phyloP scores from a whole-genome alignment of 441 rosid species.

The Mallotus repandus region DNA sequence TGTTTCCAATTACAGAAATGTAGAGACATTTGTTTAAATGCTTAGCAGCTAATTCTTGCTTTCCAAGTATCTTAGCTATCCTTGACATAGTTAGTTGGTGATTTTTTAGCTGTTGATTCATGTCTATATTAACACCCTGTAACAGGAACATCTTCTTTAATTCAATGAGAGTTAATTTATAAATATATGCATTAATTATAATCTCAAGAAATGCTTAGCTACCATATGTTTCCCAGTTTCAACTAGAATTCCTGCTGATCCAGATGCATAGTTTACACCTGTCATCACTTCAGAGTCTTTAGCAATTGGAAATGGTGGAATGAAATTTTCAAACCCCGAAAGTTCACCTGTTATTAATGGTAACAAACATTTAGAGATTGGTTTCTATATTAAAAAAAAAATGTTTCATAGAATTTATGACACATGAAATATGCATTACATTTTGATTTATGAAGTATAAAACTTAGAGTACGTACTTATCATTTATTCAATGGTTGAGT shows the following conservation, averaged over 20 bases:
- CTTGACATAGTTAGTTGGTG: conserved; percentile 13
- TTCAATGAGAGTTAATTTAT: neutral
- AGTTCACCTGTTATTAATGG: conserved; percentile 19
- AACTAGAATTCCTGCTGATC: neutral
- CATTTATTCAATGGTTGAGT: no score
- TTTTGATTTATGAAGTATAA: no score
- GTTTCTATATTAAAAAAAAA: no score
- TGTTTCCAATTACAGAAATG: conserved; percentile 10
- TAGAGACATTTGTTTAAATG: conserved; percentile 22
- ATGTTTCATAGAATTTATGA: no score
- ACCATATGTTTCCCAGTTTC: conserved; percentile 2
- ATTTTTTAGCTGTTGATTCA: conserved; percentile 7
- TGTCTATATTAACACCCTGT: conserved; percentile 6
- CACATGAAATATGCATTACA: no score
- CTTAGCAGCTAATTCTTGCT: neutral
- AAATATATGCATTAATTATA: neutral
- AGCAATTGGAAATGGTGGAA: conserved; percentile 23
- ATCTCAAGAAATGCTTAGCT: neutral
- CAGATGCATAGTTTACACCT: conserved; percentile 34
- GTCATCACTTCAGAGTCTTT: conserved; percentile 9
- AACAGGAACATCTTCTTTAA: neutral
- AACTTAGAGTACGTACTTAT: no score
- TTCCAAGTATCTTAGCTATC: neutral
- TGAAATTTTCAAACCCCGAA: conserved; percentile 25
- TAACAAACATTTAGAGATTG: neutral